A percentile compares a stretch with the other conserved stretches of the same genome.
These are phyloP conservation scores for Cordia subcordata DNA, from an alignment of 257 asterid species.

Conservation along the genomic window DNA sequence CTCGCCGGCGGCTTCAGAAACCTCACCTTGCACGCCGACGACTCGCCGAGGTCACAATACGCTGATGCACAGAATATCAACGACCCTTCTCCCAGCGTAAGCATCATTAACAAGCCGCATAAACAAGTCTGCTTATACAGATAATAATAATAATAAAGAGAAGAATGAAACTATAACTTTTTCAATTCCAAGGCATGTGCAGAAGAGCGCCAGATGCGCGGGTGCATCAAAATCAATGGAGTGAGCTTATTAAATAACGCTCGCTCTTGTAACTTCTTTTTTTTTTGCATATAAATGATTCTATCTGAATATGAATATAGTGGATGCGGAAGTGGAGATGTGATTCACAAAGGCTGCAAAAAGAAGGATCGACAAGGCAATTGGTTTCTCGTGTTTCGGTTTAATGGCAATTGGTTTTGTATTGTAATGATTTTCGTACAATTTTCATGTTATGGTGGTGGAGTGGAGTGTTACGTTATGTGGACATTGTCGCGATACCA, in stretches of 20 bases:
- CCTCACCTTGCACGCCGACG: constrained; percentile 24
- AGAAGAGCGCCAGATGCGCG: not conserved
- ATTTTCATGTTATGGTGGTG: too few relatives aligned
- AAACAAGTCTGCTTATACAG: not conserved
- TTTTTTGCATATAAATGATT: too few relatives aligned
- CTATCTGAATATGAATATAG: not conserved
- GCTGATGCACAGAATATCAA: constrained; percentile 16
- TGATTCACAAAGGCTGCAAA: not conserved
- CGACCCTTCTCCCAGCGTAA: constrained; percentile 28
- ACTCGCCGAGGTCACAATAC: constrained; percentile 19
- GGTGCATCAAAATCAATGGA: not conserved
- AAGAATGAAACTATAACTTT: not conserved
- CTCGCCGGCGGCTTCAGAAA: constrained; percentile 26
- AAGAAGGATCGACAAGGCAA: not conserved
- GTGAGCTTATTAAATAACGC: not conserved
- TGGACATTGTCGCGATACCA: too few relatives aligned
- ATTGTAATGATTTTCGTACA: not conserved
- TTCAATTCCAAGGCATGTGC: not conserved
- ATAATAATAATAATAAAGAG: not conserved
- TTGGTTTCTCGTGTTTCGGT: too few relatives aligned
- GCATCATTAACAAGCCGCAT: constrained; percentile 25
- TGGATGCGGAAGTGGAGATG: not conserved
- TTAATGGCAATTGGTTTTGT: too few relatives aligned
- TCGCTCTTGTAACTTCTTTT: not conserved
- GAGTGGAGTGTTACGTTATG: too few relatives aligned